A percentile compares a stretch with the other conserved stretches of the same genome.
Evolutionary conservation across 2,329 filamentous ascomycete species (phyloP).

Genomic region (Apiospora saccharicola): DNA sequence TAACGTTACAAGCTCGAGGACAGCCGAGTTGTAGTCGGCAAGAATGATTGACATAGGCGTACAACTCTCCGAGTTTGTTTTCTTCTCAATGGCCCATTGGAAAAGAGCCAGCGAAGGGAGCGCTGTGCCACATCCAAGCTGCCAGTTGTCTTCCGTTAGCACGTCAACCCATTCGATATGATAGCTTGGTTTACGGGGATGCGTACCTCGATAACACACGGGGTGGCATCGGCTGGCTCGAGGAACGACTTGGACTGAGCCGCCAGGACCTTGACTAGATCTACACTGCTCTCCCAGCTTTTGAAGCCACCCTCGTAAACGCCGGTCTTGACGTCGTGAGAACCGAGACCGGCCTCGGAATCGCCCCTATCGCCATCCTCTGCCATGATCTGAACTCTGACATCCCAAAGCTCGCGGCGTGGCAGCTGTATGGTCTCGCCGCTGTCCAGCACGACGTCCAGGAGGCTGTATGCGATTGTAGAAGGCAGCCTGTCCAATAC

Average conservation of each 20-base stretch:
- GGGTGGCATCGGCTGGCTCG: slow-evolving; percentile 43
- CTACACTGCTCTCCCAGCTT: slow-evolving; percentile 87
- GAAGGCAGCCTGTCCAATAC: slow-evolving; percentile 71
- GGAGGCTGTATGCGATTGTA: slow-evolving; percentile 73
- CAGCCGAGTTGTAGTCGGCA: slow-evolving; percentile 82
- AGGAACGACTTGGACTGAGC: slow-evolving; percentile 49
- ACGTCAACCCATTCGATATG: slow-evolving; percentile 28
- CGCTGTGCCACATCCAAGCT: slow-evolving; percentile 83
- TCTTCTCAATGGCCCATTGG: slow-evolving; percentile 55
- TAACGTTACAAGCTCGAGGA: slow-evolving; percentile 79
- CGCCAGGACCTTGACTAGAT: slow-evolving; percentile 75
- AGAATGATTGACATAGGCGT: slow-evolving; percentile 66
- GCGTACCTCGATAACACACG: slow-evolving; percentile 63
- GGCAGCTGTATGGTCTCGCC: slow-evolving; percentile 64
- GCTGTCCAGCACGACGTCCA: slow-evolving; percentile 68
- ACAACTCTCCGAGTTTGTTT: slow-evolving; percentile 41
- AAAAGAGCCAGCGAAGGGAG: slow-evolving; percentile 77
- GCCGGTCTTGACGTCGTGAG: slow-evolving; percentile 79
- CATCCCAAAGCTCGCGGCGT: slow-evolving; percentile 81
- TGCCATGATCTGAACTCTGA: slow-evolving; percentile 82
- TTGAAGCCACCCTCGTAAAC: slow-evolving; percentile 90
- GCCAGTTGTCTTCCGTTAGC: slow-evolving; percentile 19
- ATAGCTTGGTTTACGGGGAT: slow-evolving; percentile 16
- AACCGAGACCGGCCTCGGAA: slow-evolving; percentile 60
- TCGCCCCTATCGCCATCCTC: slow-evolving; percentile 61